Evolutionary conservation across 2,329 filamentous ascomycete species (phyloP).

Genomic region (Tolypocladium inflatum): DNA sequence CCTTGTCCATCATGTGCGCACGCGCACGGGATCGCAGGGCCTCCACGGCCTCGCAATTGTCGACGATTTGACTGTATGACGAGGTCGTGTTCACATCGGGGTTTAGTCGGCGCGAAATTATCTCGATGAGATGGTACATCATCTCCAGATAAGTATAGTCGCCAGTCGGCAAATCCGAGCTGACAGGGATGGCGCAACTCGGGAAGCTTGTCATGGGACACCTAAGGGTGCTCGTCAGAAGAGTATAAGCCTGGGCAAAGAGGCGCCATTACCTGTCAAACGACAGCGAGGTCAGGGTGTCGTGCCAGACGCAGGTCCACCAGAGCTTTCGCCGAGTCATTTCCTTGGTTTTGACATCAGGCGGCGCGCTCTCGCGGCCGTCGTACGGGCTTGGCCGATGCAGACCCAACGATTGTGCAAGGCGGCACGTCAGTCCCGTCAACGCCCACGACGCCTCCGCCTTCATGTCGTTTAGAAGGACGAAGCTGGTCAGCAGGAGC

Average conservation of each 20-base stretch:
- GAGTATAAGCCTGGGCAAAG: background rate
- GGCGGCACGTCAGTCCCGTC: slow-evolving; percentile 51
- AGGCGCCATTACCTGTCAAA: slow-evolving; percentile 44
- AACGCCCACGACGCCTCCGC: slow-evolving; percentile 59
- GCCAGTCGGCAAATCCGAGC: slow-evolving; percentile 29
- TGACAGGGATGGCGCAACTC: slow-evolving; percentile 42
- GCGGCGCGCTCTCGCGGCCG: slow-evolving; percentile 30
- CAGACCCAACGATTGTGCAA: slow-evolving; percentile 56
- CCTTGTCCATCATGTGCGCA: slow-evolving; percentile 47
- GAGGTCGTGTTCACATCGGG: slow-evolving; percentile 41
- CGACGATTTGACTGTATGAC: slow-evolving; percentile 45
- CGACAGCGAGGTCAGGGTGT: slow-evolving; percentile 54
- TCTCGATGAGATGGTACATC: slow-evolving; percentile 55
- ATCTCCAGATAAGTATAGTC: slow-evolving; percentile 52
- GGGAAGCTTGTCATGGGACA: slow-evolving; percentile 54
- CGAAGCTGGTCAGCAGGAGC: slow-evolving; percentile 52
- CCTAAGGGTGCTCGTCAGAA: slow-evolving; percentile 19
- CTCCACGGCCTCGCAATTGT: slow-evolving; percentile 47
- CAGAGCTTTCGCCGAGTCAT: slow-evolving; percentile 46
- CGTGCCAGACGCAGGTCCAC: slow-evolving; percentile 61
- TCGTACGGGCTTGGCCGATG: slow-evolving; percentile 40
- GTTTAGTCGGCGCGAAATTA: slow-evolving; percentile 48
- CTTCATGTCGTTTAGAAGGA: slow-evolving; percentile 60
- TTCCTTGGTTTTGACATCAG: slow-evolving; percentile 40
- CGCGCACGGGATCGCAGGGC: slow-evolving; percentile 37